Evolutionary conservation across 2,329 filamentous ascomycete genomes (phyloP).

Genomic region (Metarhizium sp.): DNA sequence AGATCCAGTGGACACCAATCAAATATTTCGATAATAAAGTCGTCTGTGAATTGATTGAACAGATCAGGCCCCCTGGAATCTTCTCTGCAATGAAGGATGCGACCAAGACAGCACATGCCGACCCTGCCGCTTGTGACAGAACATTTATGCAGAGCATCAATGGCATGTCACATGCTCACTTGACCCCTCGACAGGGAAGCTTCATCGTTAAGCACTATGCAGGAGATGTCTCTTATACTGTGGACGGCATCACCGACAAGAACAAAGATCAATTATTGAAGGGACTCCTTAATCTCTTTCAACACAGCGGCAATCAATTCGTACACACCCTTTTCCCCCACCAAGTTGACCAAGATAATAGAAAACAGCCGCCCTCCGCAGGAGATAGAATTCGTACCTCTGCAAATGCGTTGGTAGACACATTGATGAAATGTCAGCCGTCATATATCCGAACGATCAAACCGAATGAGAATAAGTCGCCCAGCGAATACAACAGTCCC

Average conservation of each 20-base stretch:
- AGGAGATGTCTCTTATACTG: constrained; percentile 88
- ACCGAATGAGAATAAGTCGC: constrained; percentile 97
- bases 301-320: constrained; percentile 75
- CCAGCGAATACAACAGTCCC: constrained; percentile 79
- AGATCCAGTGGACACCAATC: constrained; percentile 98
- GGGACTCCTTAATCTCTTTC: constrained; percentile 80
- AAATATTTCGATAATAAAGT: constrained; percentile 99
- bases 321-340: constrained; percentile 84
- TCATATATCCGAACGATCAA: constrained; percentile 99
- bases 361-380: constrained; percentile 84
- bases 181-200: constrained; percentile 84
- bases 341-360: constrained; percentile 91
- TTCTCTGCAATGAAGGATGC: constrained; percentile 97
- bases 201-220: constrained; percentile 99
- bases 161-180: constrained; percentile 82
- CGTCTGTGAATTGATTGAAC: constrained; percentile 93
- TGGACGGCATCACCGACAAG: constrained; percentile 97
- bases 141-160: constrained; percentile 93
- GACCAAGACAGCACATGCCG: constrained; percentile 95
- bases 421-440: constrained; percentile 92
- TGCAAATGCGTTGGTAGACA: constrained; percentile 89
- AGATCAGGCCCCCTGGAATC: constrained; percentile 78
- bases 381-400: constrained; percentile 94
- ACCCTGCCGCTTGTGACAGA: constrained; percentile 86
- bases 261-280: constrained; percentile 98